A percentile compares a stretch with the other conserved stretches of the same genome.
Evolutionary conservation across 1,139 yeast genomes (phyloP).

Genomic region (Geotrichum europaeum): DNA sequence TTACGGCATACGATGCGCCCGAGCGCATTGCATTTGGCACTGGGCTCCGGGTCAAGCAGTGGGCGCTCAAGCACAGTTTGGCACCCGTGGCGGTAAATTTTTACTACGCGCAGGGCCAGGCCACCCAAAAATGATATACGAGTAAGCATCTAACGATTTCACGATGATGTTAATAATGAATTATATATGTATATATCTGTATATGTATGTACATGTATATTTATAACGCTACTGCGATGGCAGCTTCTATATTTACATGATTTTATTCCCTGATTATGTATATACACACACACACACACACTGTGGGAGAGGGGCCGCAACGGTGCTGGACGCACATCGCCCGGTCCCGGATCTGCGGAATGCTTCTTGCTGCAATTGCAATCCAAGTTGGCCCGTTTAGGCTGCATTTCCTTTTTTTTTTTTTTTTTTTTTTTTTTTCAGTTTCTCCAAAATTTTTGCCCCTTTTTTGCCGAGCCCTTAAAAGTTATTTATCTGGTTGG

Average conservation of each 20-base stretch:
- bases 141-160: background rate
- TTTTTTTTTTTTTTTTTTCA: background rate
- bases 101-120: slow-evolving; percentile 64
- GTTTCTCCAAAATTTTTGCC: background rate
- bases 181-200: background rate
- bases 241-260: background rate
- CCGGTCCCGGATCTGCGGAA: too few species aligned
- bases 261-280: background rate
- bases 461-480: background rate
- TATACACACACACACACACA: too few species aligned
- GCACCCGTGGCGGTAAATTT: slow-evolving; percentile 71
- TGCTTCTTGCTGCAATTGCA: too few species aligned
- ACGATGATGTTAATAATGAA: background rate
- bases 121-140: slow-evolving; percentile 29
- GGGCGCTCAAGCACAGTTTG: slow-evolving; percentile 60
- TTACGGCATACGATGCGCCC: slow-evolving; percentile 15
- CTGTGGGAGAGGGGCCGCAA: too few species aligned
- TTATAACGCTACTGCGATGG: background rate
- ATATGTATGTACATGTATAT: background rate
- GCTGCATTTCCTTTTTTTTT: too few species aligned
- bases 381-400: too few species aligned
- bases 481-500: background rate
- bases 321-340: too few species aligned
- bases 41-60: slow-evolving; percentile 68
- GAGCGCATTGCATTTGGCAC: slow-evolving; percentile 86